Evolutionary conservation across 2,329 filamentous ascomycete species (phyloP), one percentile per base, ranked within the genome.

Genomic region (Colletotrichum tofieldiae): DNA sequence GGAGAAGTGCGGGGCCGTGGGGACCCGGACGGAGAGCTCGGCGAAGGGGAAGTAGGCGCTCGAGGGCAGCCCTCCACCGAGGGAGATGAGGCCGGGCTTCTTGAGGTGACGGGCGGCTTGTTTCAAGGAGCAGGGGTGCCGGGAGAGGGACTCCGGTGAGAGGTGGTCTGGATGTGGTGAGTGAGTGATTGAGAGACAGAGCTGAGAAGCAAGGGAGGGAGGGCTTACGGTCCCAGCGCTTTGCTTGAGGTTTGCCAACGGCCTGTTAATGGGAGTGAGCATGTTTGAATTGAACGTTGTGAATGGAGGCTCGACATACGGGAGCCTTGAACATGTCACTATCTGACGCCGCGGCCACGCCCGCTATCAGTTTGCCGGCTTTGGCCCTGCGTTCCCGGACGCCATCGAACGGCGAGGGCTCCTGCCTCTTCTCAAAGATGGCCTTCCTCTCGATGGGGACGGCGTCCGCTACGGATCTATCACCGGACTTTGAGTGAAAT

Each of bases 41-140:
- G 96, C 91, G 77, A 98, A 92, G n/a, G 96, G 96, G 79, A 99
- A 99, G 83, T 97, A 94, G 80, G 96, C 92, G 72, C 93, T 90
- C 18, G 94, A 95, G 5, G 96, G 96, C 26, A 99, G 86, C 4
- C 96, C 96, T 63, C 96, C 96, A 67, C 96, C 96, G 1, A 99
- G 91, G 1, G 95, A 98, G 79, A 99, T 96, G 71, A 98, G 84
- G 20, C 93, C 95, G 0, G 95, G 94, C 49, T 88, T 94, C 79
- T 93, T 93, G 65, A 98, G 89, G 80, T 92, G 93, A 67, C 89
- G 89, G 55, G 95, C 95, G 6, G 95, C 95, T 73, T 89, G 87
- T 83, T 98, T 98, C 73, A 98, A 86, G n/a, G 92, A 92, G 75
- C 89, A 94, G 43, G 88, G 91, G 81, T 90, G 82, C 63, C 90